Evolutionary conservation across 352 stramenopile species (phyloP).

Genomic region (Nothophytophthora sp.): DNA sequence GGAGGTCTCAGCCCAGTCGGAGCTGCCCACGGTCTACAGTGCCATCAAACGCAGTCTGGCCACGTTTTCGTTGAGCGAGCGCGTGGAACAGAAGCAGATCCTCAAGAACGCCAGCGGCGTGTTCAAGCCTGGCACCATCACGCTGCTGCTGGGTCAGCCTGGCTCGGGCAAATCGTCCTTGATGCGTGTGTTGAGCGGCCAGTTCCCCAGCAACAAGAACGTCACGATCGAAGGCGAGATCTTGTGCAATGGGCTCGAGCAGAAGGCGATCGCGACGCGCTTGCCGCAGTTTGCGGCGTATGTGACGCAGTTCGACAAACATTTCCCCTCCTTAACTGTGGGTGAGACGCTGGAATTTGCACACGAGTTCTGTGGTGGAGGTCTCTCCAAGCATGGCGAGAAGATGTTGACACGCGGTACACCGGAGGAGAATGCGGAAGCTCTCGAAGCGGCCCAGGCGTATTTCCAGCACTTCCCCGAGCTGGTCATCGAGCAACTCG

Average conservation of each 20-base stretch:
- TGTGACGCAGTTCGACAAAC: slow-evolving; percentile 28
- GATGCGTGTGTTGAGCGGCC: slow-evolving; percentile 20
- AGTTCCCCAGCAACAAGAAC: slow-evolving; percentile 21
- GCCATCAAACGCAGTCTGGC: slow-evolving; percentile 24
- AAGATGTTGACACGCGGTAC: slow-evolving; percentile 41
- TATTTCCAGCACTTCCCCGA: slow-evolving; percentile 34
- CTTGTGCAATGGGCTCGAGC: slow-evolving; percentile 25
- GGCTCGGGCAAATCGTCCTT: slow-evolving; percentile 24
- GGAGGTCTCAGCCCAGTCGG: slow-evolving; percentile 5
- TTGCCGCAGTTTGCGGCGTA: slow-evolving; percentile 33
- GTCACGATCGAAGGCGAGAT: slow-evolving; percentile 22
- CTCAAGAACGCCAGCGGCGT: slow-evolving; percentile 22
- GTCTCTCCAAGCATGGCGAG: slow-evolving; percentile 23
- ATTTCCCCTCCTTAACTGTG: slow-evolving; percentile 24
- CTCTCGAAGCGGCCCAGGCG: slow-evolving; percentile 25
- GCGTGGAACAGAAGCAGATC: slow-evolving; percentile 31
- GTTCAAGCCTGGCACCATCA: slow-evolving; percentile 33
- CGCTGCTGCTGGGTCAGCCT: slow-evolving; percentile 31
- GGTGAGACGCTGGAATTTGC: slow-evolving; percentile 49
- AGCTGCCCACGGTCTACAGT: slow-evolving; percentile 44
- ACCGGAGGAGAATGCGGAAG: slow-evolving; percentile 27
- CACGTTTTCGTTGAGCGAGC: slow-evolving; percentile 30
- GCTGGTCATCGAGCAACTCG: slow-evolving; percentile 37
- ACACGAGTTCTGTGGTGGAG: slow-evolving; percentile 66
- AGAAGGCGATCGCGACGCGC: slow-evolving; percentile 6